These are phyloP conservation scores for Iberis amara DNA, from an alignment of 441 rosid species.

Conservation along the genomic window DNA sequence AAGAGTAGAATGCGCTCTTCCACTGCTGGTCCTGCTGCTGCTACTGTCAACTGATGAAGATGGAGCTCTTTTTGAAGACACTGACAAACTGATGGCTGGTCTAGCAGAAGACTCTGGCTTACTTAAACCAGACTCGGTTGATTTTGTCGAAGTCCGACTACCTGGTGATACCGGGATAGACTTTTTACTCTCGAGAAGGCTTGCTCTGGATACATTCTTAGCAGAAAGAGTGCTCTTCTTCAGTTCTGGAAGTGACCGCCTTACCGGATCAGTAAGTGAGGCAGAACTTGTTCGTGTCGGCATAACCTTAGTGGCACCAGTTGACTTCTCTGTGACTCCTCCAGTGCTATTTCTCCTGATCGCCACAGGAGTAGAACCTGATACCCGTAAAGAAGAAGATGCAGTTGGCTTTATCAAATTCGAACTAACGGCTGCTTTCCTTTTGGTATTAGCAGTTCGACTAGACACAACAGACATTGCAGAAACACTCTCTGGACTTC, in stretches of 20 bases:
- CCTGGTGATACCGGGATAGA: conserved; percentile 43
- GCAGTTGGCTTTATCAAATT: conserved; percentile 43
- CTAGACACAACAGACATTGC: conserved; percentile 39
- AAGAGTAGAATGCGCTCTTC: conserved; percentile 38
- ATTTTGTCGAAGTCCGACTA: conserved; percentile 47
- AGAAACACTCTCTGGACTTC: conserved; percentile 39
- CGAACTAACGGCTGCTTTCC: conserved; percentile 51
- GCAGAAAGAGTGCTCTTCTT: conserved; percentile 62
- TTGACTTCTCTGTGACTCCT: conserved; percentile 59
- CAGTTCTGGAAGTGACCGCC: conserved; percentile 78
- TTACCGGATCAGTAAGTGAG: conserved; percentile 42
- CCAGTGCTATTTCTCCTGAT: conserved; percentile 83
- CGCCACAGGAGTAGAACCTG: conserved; percentile 47
- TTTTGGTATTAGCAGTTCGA: conserved; percentile 43
- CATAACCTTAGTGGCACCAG: conserved; percentile 28
- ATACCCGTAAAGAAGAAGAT: conserved; percentile 40
- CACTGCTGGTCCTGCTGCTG: conserved; percentile 52
- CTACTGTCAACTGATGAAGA: conserved; percentile 63
- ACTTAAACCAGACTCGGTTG: conserved; percentile 46
- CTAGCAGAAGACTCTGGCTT: conserved; percentile 49
- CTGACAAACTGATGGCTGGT: conserved; percentile 45
- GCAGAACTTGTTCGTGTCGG: conserved; percentile 41
- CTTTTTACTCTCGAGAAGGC: conserved; percentile 48
- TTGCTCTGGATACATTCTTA: conserved; percentile 41
- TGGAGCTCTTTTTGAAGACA: conserved; percentile 53